Percentiles rank a stretch among this genome's conserved stretches.
phyloP scores from a whole-genome alignment of 139 green algal genomes.

The Chlorella sp. region DNA sequence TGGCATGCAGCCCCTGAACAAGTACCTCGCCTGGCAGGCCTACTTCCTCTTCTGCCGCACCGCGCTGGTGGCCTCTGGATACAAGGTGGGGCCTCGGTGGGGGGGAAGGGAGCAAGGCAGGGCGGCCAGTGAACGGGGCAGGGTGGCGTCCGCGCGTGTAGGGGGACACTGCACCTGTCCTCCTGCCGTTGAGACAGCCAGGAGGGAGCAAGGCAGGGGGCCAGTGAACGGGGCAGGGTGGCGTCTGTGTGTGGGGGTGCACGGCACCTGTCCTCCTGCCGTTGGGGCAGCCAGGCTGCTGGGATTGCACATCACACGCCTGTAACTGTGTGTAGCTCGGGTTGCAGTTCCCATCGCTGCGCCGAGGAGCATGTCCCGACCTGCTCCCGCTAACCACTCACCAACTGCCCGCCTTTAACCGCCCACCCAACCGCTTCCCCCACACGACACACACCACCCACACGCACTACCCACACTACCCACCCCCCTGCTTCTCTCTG shows the following conservation, averaged over 20 bases:
- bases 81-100: constrained; percentile 33
- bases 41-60: constrained; percentile 41
- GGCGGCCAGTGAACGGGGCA: too few relatives aligned
- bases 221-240: too few relatives aligned
- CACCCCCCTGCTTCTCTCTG: background rate
- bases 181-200: too few relatives aligned
- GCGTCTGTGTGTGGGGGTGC: too few relatives aligned
- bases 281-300: too few relatives aligned
- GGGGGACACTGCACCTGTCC: background rate
- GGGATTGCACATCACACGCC: background rate
- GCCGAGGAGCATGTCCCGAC: too few relatives aligned
- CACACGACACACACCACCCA: background rate
- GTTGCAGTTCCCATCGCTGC: background rate
- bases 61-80: constrained; percentile 1
- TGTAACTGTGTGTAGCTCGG: background rate
- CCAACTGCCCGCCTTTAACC: background rate
- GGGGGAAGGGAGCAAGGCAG: background rate
- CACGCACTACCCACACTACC: background rate
- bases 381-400: background rate
- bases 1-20: constrained; percentile 37
- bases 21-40: background rate
- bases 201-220: too few relatives aligned
- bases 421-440: background rate
- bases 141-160: background rate
- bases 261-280: too few relatives aligned